Conservation (phyloP, 345 rosid species). For the Combretum micranthum region DNA sequence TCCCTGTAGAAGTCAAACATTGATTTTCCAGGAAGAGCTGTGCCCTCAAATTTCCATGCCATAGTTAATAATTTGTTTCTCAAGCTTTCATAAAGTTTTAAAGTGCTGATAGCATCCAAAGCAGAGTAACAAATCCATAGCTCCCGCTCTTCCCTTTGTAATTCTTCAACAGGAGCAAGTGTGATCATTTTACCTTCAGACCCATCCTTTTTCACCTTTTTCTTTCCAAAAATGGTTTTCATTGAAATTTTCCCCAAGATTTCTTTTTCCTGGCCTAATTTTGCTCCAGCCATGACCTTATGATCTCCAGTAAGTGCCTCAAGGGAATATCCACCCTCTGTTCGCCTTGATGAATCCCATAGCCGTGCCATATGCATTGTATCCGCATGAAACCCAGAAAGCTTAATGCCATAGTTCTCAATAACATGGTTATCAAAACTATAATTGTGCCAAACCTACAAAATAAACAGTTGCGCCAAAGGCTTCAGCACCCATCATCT, state of each 20-base stretch:
- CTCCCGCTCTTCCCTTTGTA: slow-evolving; percentile 66
- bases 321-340: slow-evolving; percentile 83
- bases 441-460: slow-evolving; percentile 97
- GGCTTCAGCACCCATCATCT: neutral
- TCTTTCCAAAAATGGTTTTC: slow-evolving; percentile 82
- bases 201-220: slow-evolving; percentile 83
- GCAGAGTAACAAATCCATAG: slow-evolving; percentile 92
- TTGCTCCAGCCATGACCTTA: slow-evolving; percentile 41
- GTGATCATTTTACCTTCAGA: slow-evolving; percentile 62
- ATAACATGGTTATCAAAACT: slow-evolving; percentile 88
- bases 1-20: slow-evolving; percentile 77
- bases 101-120: slow-evolving; percentile 84
- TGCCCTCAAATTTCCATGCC: slow-evolving; percentile 61
- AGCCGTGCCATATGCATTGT: slow-evolving; percentile 99
- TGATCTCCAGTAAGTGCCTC: slow-evolving; percentile 83
- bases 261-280: slow-evolving; percentile 32
- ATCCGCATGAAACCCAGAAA: slow-evolving; percentile 91
- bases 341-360: slow-evolving; percentile 86
- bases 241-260: slow-evolving; percentile 82
- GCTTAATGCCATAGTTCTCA: slow-evolving; percentile 64
- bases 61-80: slow-evolving; percentile 31
- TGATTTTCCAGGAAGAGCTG: slow-evolving; percentile 26
- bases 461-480: slow-evolving; percentile 5
- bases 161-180: slow-evolving; percentile 80
- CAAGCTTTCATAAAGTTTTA: slow-evolving; percentile 77